Evolutionary conservation across 306 rosid genomes (phyloP).

Genomic region (Cicer chorassanicum): DNA sequence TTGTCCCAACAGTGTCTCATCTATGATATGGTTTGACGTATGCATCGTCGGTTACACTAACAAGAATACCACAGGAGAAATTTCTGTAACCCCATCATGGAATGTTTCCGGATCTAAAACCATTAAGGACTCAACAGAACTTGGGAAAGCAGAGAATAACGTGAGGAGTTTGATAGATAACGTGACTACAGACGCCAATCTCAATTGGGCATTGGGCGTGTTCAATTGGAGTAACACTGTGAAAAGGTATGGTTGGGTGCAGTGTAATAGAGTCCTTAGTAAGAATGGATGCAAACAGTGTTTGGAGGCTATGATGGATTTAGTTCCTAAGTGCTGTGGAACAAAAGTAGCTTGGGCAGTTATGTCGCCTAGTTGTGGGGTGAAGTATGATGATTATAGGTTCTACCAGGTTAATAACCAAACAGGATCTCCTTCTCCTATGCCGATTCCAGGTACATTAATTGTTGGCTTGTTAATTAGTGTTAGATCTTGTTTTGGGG

Average conservation of each 20-base stretch:
- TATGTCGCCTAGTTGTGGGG: slow-evolving; percentile 24
- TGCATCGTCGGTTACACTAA: slow-evolving; percentile 39
- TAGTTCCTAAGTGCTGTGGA: slow-evolving; percentile 11
- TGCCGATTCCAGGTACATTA: slow-evolving; percentile 3
- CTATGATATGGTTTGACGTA: slow-evolving; percentile 10
- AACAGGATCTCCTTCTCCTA: slow-evolving; percentile 20
- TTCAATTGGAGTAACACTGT: not conserved
- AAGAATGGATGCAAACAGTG: slow-evolving; percentile 4
- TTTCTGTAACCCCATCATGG: not conserved
- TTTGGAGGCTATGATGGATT: not conserved
- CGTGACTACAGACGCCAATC: slow-evolving; percentile 1
- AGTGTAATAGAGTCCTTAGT: slow-evolving; percentile 34
- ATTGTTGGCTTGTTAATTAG: not conserved
- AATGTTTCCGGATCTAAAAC: not conserved
- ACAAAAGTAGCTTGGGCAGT: not conserved
- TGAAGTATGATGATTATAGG: slow-evolving; percentile 26
- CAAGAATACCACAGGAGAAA: not conserved
- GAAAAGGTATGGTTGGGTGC: slow-evolving; percentile 36
- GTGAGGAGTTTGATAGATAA: slow-evolving; percentile 22
- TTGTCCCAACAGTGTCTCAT: slow-evolving; percentile 23
- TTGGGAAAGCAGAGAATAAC: not conserved
- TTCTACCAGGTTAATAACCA: not conserved
- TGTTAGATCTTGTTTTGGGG: no score
- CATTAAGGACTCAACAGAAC: not conserved
- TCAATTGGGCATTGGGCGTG: not conserved